Evolutionary conservation across 2,329 filamentous ascomycete species (phyloP), one percentile per base, ranked within the genome.

Genomic region (Cercospora sp.): DNA sequence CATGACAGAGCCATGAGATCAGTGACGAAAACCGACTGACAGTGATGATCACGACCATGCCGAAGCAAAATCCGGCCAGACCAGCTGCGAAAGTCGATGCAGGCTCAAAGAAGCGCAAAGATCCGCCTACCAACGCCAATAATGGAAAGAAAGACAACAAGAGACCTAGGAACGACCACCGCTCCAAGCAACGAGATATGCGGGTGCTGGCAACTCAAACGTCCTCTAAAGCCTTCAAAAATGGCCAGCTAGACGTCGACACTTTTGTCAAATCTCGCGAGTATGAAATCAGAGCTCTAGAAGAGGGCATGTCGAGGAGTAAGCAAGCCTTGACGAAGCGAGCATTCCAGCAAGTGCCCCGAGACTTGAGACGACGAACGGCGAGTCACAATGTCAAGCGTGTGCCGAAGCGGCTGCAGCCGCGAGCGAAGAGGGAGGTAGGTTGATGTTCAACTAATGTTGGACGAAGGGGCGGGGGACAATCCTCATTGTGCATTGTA

Each of bases 381-480:
- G 95, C 94, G 20, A 97, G 93, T 78, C 95, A 99, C 81, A 97
- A 99, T 85, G 91, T 91, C 39, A 96, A 94, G 81, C 87, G 91
- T 70, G 90, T 99, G 16, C 95, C 95, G 2, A 90, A 90, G 76
- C 84, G 93, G 70, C 81, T 98, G 75, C 87, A 91, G 65, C 81
- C 81, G 45, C 86, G 91, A 72, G 93, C 93, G 0, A 86, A 83
- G 74, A 83, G 84, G 77, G 88, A 90, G 83, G 70, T 73, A 73
- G 65, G 72, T 73, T 51, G 8, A 45, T 66, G 26, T 30, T 42
- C 65, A 59, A 16, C 55, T 36, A 63, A 61, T 33, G 18, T 33
- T 13, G 66, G 30, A 20, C 67, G 60, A 69, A 69, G 68, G 71
- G 71, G 69, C 68, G 69, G 71, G 62, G 53, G n/a, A 30, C 36